Percentiles rank a stretch among this genome's conserved stretches.
phyloP scores from a whole-genome alignment of 163 green algal species.

The Trebouxiophyceae sp. region DNA sequence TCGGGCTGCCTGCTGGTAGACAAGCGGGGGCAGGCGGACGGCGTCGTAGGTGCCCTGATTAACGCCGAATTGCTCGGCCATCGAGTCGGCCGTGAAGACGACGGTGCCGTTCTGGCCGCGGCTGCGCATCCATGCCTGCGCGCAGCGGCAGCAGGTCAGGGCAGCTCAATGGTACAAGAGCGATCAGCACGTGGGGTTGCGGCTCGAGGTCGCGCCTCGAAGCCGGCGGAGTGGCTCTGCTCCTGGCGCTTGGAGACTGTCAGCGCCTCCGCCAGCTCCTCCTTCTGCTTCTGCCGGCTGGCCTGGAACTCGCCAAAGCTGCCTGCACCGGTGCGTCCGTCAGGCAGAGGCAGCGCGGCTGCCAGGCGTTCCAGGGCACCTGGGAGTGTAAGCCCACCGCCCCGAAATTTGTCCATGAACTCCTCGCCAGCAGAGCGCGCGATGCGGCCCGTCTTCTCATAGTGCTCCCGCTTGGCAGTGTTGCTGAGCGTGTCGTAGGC shows the following conservation, averaged over 20 bases:
- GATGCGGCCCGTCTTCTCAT: neutral
- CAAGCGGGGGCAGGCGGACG: slow-evolving; percentile 53
- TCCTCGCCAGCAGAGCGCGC: neutral
- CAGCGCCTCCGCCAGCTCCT: neutral
- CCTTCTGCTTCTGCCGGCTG: neutral
- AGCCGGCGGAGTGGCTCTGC: slow-evolving; percentile 45
- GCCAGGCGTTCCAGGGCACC: neutral
- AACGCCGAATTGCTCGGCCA: slow-evolving; percentile 75
- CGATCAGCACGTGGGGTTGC: too few species aligned
- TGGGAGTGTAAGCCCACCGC: neutral
- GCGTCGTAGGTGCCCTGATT: slow-evolving; percentile 65
- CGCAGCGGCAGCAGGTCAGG: too few species aligned
- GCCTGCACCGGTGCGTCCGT: too few species aligned
- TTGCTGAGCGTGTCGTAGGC: neutral
- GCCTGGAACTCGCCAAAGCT: neutral
- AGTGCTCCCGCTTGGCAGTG: neutral
- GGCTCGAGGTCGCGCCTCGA: slow-evolving; percentile 30
- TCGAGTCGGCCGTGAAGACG: slow-evolving; percentile 66
- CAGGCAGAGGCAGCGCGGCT: too few species aligned
- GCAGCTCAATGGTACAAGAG: too few species aligned
- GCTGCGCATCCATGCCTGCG: slow-evolving; percentile 71
- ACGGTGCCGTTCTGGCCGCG: slow-evolving; percentile 37
- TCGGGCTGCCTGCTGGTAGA: neutral
- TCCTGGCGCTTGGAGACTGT: neutral
- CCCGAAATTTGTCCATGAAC: neutral